Conservation (phyloP, 1,284 basidiomycete species). For the Ganoderma sinense region DNA sequence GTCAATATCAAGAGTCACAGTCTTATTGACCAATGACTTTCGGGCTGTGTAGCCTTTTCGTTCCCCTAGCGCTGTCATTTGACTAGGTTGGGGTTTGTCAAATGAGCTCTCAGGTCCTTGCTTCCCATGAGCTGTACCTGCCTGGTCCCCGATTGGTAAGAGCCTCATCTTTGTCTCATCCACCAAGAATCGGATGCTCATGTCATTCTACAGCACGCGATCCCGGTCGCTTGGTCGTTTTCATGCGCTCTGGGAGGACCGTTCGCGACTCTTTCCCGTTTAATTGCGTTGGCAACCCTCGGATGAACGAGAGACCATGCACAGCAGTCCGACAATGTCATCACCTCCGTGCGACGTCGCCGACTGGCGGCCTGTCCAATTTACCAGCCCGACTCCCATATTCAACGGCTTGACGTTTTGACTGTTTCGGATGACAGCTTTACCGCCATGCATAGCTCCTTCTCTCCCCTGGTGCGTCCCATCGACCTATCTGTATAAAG, state of each 20-base stretch:
- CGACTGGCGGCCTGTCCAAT: conserved; percentile 29
- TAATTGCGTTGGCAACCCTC: neutral
- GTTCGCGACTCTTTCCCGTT: conserved; percentile 1
- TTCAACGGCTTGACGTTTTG: conserved; percentile 19
- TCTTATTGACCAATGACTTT: conserved; percentile 12
- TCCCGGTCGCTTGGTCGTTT: neutral
- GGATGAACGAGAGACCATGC: neutral
- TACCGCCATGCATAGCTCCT: conserved; percentile 35
- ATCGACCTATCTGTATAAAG: conserved; percentile 22
- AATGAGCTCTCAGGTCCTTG: conserved; percentile 8
- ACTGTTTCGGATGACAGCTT: conserved; percentile 30
- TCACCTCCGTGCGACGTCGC: conserved; percentile 23
- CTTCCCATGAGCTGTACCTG: conserved; percentile 9
- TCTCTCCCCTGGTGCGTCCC: conserved; percentile 1
- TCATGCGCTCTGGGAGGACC: neutral
- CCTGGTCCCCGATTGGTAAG: conserved; percentile 7
- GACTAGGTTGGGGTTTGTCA: conserved; percentile 5
- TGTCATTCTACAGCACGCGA: conserved; percentile 21
- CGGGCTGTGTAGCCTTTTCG: conserved; percentile 16
- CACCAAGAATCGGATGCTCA: conserved; percentile 26
- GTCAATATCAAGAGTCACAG: conserved; percentile 10
- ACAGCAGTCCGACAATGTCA: conserved; percentile 23
- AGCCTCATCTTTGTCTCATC: conserved; percentile 8
- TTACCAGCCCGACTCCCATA: conserved; percentile 25
- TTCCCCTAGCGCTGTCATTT: conserved; percentile 14